Conservation (phyloP, 768 basidiomycete species). For the Podaxis sp. region DNA sequence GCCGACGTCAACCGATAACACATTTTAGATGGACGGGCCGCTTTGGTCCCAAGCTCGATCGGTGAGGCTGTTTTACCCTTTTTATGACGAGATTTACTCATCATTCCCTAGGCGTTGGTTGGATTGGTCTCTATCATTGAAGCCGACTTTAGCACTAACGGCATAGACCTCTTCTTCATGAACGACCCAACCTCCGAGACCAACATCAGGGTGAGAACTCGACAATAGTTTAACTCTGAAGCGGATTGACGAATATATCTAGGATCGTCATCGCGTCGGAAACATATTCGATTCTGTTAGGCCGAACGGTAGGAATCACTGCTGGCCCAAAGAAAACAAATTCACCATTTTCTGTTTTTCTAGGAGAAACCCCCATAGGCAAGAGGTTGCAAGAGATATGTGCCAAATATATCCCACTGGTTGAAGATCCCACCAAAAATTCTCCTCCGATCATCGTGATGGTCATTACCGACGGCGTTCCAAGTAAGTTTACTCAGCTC, state of each 20-base stretch:
- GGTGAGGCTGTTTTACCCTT: conserved; percentile 4
- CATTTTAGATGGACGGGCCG: conserved; percentile 15
- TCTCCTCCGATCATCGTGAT: conserved; percentile 6
- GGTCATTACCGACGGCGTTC: conserved; percentile 11
- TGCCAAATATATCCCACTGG: conserved; percentile 15
- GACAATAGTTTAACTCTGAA: background rate
- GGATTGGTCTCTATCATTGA: conserved; percentile 9
- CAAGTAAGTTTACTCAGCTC: background rate
- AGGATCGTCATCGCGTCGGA: conserved; percentile 12
- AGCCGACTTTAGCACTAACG: background rate
- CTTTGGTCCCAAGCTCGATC: conserved; percentile 18
- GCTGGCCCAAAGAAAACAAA: background rate
- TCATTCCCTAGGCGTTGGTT: background rate
- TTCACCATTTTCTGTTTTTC: background rate
- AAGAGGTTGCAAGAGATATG: conserved; percentile 13
- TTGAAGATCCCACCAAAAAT: conserved; percentile 11
- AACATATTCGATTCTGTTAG: conserved; percentile 13
- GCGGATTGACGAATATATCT: background rate
- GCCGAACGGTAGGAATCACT: conserved; percentile 11
- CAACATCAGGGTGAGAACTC: conserved; percentile 2
- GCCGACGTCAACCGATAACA: background rate
- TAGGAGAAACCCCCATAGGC: conserved; percentile 17
- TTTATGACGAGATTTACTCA: background rate
- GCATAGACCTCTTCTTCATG: conserved; percentile 11
- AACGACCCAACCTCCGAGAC: conserved; percentile 3